phyloP scores from a whole-genome alignment of 192 early-diverging fungal genomes.

The Ambispora gerdemannii region DNA sequence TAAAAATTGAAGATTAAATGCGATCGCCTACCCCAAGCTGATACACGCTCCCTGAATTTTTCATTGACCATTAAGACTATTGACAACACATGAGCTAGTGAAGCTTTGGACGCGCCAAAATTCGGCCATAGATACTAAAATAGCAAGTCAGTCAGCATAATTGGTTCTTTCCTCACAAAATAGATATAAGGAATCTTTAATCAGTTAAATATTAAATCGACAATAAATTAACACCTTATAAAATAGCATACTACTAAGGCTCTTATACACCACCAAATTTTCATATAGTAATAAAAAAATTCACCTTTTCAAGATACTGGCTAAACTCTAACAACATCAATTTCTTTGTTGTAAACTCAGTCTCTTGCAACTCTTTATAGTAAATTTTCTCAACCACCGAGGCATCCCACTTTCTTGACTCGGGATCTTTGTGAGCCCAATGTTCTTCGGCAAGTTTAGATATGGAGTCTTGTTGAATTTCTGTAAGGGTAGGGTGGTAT shows the following conservation, averaged over 20 bases:
- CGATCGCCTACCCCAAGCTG: constrained; percentile 58
- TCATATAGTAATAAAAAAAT: no score
- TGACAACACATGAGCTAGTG: constrained; percentile 64
- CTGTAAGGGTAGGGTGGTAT: constrained; percentile 48
- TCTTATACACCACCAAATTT: no score
- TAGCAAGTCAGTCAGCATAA: no score
- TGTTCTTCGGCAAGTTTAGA: constrained; percentile 40
- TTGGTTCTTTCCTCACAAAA: no score
- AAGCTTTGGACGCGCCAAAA: constrained; percentile 44
- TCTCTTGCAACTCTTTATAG: constrained; percentile 51
- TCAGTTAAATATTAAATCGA: no score
- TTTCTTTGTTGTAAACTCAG: constrained; percentile 53
- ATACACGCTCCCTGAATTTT: constrained; percentile 75
- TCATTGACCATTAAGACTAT: constrained; percentile 88
- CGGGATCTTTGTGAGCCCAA: constrained; percentile 36
- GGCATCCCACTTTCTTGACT: constrained; percentile 41
- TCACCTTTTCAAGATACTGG: constrained; percentile 75
- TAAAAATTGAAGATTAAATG: neutral
- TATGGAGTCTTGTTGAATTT: constrained; percentile 55
- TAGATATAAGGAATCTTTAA: no score
- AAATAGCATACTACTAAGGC: no score
- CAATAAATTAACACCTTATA: no score
- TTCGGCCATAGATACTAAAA: constrained; percentile 78
- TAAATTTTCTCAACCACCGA: constrained; percentile 61
- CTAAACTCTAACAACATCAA: constrained; percentile 70